Conservation (phyloP, 1,284 basidiomycete genomes). For the Trichosporon sp. region DNA sequence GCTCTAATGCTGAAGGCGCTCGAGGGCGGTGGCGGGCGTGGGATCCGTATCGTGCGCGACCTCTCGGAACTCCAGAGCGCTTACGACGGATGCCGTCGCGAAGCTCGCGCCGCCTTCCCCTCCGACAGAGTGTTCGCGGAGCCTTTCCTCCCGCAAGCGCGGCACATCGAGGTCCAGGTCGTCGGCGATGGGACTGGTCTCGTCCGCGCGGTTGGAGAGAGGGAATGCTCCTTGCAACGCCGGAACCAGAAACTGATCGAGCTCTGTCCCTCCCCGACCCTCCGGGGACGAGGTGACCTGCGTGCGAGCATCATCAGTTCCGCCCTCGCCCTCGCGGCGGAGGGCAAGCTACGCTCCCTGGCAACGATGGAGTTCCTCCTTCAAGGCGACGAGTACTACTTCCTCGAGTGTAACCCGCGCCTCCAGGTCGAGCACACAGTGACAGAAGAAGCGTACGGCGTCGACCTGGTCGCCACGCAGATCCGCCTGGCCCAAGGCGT, state of each 20-base stretch:
- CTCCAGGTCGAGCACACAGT: slow-evolving; percentile 35
- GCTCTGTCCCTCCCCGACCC: slow-evolving; percentile 31
- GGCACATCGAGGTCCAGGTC: slow-evolving; percentile 89
- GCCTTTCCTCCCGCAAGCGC: slow-evolving; percentile 79
- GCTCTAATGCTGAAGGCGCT: slow-evolving; percentile 68
- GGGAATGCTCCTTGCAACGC: slow-evolving; percentile 32
- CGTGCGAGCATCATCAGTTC: slow-evolving; percentile 27
- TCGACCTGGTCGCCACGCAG: slow-evolving; percentile 32
- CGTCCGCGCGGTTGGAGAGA: slow-evolving; percentile 29
- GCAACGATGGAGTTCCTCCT: slow-evolving; percentile 35
- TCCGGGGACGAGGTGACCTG: slow-evolving; percentile 21
- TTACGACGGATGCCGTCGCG: slow-evolving; percentile 78
- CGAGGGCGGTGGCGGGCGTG: slow-evolving; percentile 73
- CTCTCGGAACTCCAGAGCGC: slow-evolving; percentile 64
- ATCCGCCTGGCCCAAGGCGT: slow-evolving; percentile 30
- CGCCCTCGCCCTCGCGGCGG: slow-evolving; percentile 25
- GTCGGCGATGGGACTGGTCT: slow-evolving; percentile 30
- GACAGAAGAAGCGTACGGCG: slow-evolving; percentile 33
- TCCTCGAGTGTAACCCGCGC: slow-evolving; percentile 35
- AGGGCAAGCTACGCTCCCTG: slow-evolving; percentile 30
- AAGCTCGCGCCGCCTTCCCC: slow-evolving; percentile 80
- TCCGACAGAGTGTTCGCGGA: slow-evolving; percentile 85
- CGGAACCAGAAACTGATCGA: slow-evolving; percentile 34
- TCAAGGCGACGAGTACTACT: slow-evolving; percentile 25
- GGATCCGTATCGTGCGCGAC: slow-evolving; percentile 65